Evolutionary conservation across 1,284 basidiomycete genomes (phyloP).

Genomic region (Singerocomus inundabilis): DNA sequence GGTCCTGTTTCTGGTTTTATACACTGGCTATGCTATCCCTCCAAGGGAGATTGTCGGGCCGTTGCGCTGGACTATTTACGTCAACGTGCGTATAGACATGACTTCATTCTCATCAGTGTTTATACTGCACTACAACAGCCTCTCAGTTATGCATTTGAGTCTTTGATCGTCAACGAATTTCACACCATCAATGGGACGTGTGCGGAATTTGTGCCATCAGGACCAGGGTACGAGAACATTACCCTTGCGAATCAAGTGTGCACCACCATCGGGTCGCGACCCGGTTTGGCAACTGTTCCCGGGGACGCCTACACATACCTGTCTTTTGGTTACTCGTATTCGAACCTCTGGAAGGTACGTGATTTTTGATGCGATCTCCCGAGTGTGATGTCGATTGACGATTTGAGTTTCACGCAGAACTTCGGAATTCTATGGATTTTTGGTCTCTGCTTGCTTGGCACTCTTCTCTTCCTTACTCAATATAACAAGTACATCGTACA

Average conservation of each 20-base stretch:
- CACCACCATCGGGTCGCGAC: conserved; percentile 40
- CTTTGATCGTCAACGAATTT: conserved; percentile 55
- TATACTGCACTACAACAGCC: conserved; percentile 30
- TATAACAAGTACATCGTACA: conserved; percentile 33
- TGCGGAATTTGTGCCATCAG: conserved; percentile 47
- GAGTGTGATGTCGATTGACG: not conserved
- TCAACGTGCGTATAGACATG: conserved; percentile 45
- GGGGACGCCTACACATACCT: conserved; percentile 37
- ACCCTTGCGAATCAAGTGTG: conserved; percentile 58
- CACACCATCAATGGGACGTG: conserved; percentile 50
- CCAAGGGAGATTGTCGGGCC: conserved; percentile 43
- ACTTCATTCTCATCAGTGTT: not conserved
- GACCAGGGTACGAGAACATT: conserved; percentile 54
- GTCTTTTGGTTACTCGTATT: conserved; percentile 59
- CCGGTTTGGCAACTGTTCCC: conserved; percentile 18
- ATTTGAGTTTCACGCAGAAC: conserved; percentile 37
- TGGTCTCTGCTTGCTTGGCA: conserved; percentile 44
- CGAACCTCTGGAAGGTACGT: conserved; percentile 65
- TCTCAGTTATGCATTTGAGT: conserved; percentile 50
- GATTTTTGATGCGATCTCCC: not conserved
- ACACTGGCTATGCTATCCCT: conserved; percentile 36
- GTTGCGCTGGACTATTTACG: conserved; percentile 60
- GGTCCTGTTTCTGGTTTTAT: conserved; percentile 42
- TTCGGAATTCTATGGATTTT: conserved; percentile 47
- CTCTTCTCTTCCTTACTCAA: conserved; percentile 51